Conservation (phyloP, 1,139 yeast species). For the Yamadazyma sp. region DNA sequence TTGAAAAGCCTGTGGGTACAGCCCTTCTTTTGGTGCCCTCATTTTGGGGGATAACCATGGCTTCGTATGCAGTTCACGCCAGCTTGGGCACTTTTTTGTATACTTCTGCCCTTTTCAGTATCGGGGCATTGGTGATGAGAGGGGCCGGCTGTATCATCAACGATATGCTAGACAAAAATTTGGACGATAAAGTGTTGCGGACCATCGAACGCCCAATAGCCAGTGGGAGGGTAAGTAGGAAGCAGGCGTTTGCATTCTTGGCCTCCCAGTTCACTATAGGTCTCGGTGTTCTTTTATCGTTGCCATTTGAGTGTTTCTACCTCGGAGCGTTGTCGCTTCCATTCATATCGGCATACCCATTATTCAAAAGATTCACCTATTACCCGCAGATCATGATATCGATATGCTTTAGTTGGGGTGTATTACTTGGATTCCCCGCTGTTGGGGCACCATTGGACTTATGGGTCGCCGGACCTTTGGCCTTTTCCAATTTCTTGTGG, state of each 20-base stretch:
- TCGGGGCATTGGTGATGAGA: conserved; percentile 89
- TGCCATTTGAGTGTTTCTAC: conserved; percentile 81
- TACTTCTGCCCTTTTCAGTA: conserved; percentile 63
- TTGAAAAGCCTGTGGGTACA: conserved; percentile 95
- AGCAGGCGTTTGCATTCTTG: conserved; percentile 72
- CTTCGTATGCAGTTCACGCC: conserved; percentile 72
- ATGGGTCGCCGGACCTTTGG: conserved; percentile 76
- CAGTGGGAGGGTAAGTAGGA: conserved; percentile 72
- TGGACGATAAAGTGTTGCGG: conserved; percentile 83
- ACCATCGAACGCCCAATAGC: conserved; percentile 91
- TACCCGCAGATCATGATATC: conserved; percentile 88
- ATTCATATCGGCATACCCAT: conserved; percentile 82
- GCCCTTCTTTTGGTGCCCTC: conserved; percentile 78
- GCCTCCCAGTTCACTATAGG: conserved; percentile 81
- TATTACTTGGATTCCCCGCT: conserved; percentile 91
- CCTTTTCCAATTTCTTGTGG: conserved; percentile 81
- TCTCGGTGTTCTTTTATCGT: conserved; percentile 62
- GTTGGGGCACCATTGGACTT: conserved; percentile 77
- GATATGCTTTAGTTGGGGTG: conserved; percentile 93
- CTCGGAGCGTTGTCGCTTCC: conserved; percentile 82
- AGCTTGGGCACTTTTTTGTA: conserved; percentile 57
- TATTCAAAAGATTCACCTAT: conserved; percentile 90
- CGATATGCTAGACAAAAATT: conserved; percentile 78
- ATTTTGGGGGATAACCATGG: conserved; percentile 83
- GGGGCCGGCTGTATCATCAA: conserved; percentile 98